phyloP scores from a whole-genome alignment of 208 protist species.

The Acanthamoeba lenticulata region DNA sequence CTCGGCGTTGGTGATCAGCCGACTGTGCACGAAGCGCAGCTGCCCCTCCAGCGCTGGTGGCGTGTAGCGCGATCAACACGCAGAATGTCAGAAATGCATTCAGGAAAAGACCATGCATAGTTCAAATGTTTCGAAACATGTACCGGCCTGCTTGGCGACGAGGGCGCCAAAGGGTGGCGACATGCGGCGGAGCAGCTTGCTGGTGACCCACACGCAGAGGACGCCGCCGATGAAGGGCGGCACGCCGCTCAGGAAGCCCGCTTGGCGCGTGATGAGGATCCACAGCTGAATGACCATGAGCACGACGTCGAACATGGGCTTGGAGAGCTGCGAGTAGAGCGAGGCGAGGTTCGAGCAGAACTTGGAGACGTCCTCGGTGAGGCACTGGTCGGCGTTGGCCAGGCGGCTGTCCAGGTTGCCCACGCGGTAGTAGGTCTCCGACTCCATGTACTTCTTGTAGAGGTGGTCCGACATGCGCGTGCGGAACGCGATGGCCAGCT shows the following conservation, averaged over 20 bases:
- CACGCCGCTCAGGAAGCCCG: neutral
- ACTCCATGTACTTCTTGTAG: conserved; percentile 57
- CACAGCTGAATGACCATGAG: conserved; percentile 10
- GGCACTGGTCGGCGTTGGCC: conserved; percentile 45
- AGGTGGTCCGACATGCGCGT: conserved; percentile 35
- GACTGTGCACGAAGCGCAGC: neutral
- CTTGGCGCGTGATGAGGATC: neutral
- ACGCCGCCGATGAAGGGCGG: neutral
- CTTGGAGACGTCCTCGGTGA: conserved; percentile 42
- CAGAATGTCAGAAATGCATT: neutral
- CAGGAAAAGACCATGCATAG: neutral
- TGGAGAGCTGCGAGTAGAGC: conserved; percentile 57
- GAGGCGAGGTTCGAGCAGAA: conserved; percentile 6
- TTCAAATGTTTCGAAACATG: neutral
- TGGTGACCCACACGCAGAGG: conserved; percentile 13
- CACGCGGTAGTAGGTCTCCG: conserved; percentile 62
- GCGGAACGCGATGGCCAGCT: conserved; percentile 51
- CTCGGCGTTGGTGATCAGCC: conserved; percentile 68
- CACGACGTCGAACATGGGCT: conserved; percentile 57
- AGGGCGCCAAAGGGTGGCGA: neutral
- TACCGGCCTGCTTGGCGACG: conserved; percentile 46
- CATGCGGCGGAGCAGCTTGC: conserved; percentile 15
- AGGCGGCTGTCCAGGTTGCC: conserved; percentile 57
- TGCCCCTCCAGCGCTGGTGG: neutral
- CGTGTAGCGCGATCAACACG: neutral